Base-by-base conservation (phyloP, 495 filamentous ascomycete species). In the Penicillium salamii region DNA sequence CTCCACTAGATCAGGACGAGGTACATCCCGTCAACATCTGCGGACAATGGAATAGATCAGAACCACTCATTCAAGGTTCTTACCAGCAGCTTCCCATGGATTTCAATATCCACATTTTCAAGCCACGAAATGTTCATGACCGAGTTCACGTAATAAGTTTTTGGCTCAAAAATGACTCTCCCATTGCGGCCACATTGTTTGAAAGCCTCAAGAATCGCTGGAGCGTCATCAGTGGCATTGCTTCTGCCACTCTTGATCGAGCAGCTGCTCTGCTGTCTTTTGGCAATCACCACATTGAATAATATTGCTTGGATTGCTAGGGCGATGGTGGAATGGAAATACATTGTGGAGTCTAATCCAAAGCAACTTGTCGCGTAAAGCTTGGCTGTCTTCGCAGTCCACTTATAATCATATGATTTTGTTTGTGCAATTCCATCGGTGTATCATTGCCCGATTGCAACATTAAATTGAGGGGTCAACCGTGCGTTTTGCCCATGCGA, bases 81-180 rank as follows among this genome's bases (percentile, higher is more conserved):
- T 28, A 63, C 57, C 19, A 59, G 42, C 4, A 65, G 57, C 1
- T 48, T 69, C 14, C 75, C 74, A 5, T 63, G 50, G 3, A 76
- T 26, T 20, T 77, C 68, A 43, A 77, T 65, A 4, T 75, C 66
- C 8, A 61, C 58, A 57, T 78, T 65, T 1, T 69, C 33, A 3
- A 78, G 65, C 43, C 62, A 63, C 2, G 66, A 66, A 4, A 64
- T 73, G 42, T 76, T 73, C 66, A 77, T 65, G 1, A 71, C 66
- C 0, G 62, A 63, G 42, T 72, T 67, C 23, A 78, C 42, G 41
- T 74, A 45, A 46, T 69, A 75, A 1, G 66, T 74, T 3, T 49
- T 57, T 18, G 67, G 59, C 18, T 59, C 49, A 40, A 78, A 76
- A 5, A 68, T 48, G 7, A 76, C 57, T 2, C 49, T 68, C 9